Base-by-base conservation (phyloP, 1,284 basidiomycete genomes). In the Tilletia indica region DNA sequence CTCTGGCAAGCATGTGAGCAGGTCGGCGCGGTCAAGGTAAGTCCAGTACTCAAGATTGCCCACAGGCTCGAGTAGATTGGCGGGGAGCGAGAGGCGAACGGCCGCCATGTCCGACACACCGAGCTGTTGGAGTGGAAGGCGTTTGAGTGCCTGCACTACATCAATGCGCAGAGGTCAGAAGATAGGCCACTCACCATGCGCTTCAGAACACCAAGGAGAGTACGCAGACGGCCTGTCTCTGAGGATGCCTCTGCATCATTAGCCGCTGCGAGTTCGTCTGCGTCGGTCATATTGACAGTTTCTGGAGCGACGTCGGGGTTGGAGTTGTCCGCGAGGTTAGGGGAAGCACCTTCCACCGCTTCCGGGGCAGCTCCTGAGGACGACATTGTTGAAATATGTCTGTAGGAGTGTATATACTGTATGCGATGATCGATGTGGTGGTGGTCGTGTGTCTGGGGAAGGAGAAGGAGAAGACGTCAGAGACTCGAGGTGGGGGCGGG, bases 11-110 rank as follows among this genome's bases (percentile, higher is more conserved):
- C 92, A 90, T 80, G 91, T 83, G 70, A 97, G 94, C 63, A 94
- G 87, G 85, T 97, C 95, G 11, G 94, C 93, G 75, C 95, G 88
- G 85, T 97, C 94, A 67, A 94, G 88, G 81, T 96, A 97, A 77
- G 94, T 92, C 83, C 83, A 84, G 74, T 84, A 82, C 71, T 84
- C 83, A 36, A 66, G 64, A 54, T 68, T 45, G 42, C 71, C 73
- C 16, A 82, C 77, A 0, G 81, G 81, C 66, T 83, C 81, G n/a
- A 83, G 70, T 19, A 83, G 73, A 51, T 82, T 81, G 69, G 81
- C 81, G 14, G 81, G 81, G 9, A 83, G 78, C 48, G 81, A 83
- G 42, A 83, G 75, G 31, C 81, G 78, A 64, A 83, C 78, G 21
- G 81, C 79, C 16, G 82, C 82, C 42, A 83, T 76, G 68, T 83